Base-by-base conservation (phyloP, 2,329 filamentous ascomycete genomes). In the Colletotrichum nymphaeae region DNA sequence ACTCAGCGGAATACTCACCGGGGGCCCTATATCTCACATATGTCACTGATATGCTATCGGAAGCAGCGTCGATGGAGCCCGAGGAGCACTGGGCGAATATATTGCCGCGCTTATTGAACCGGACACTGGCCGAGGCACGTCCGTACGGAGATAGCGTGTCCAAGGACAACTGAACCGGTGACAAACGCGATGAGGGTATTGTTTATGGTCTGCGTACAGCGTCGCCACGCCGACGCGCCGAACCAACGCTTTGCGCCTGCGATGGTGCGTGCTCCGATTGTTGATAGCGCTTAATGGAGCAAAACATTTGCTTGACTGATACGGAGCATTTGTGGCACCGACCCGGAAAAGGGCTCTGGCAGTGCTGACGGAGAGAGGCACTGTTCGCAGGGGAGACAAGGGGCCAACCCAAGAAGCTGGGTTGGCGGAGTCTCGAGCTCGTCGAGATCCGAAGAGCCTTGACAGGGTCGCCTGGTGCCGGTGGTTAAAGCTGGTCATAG, bases 401-500 rank as follows among this genome's bases (percentile, higher is more conserved):
- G 66, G 42, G 70, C 14, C 19, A 42, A 62, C 35, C 70, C 70
- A 70, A 49, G 55, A 32, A 30, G 52, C 67, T 56, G 66, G 67
- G 55, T 60, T 49, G 66, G 46, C 60, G 68, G 68, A 60, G 55
- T 30, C 58, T 26, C 28, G 37, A 57, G 9, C n/a, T 57, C 22
- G 22, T 58, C 30, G 19, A 42, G 52, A n/a, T n/a, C n/a, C n/a
- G 22, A 55, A 49, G 42, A 46, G 24, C 19, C 42, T 24, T 46
- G 24, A 32, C 49, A 56, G 49, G 28, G 52, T 8, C 37, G 37
- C 37, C 37, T 2, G 37, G 37, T 42, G 37, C 32, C 53, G 69
- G 42, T 49, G 42, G 42, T 22, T 8, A 55, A 58, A 69, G 69
- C 8, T 69, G 69, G 69, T 30, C 69, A 62, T 22, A 69, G 69